Base-by-base conservation (phyloP, 1,284 basidiomycete genomes). In the Xerocomus nothofagi region DNA sequence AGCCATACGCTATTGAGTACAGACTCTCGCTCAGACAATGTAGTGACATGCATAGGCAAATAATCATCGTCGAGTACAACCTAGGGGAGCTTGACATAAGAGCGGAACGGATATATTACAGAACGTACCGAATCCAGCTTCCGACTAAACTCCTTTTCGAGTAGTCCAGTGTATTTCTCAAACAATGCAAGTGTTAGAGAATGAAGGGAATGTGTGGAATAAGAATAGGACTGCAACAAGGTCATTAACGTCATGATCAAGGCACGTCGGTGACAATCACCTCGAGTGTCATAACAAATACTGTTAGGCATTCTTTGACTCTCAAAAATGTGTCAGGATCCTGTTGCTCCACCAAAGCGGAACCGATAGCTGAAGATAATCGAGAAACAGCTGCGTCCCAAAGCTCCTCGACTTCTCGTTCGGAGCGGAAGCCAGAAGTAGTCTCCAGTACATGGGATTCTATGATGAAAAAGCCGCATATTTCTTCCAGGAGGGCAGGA, bases 401-500 rank as follows among this genome's bases (percentile, higher is more conserved):
- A 6, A 99, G 79, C 57, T 97, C 93, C 58, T 99, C 95, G 1
- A 99, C 88, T 57, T 99, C 94, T 30, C 84, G 78, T 60, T 90
- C 84, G 14, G 90, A 91, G 12, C 97, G 82, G 72, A 99, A 99
- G 31, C 76, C 78, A 12, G 81, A 83, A 6, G 93, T 93, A 0
- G 93, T 93, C 57, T 88, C 82, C 6, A 98, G 79, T 0, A 99
- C 95, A 63, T 98, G 89, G 6, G 84, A 86, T 70, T 99, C 97
- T 56, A 99, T 88, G 51, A 99, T 93, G 73, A 99, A 99, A 72
- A 98, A 99, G 0, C 97, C 97, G n/a, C 95, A 90, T 54, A 98
- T 92, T 70, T 98, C 92, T 69, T 98, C 88, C 33, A 91, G 87
- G 17, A 97, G 74, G 21, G 80, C 71, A 9, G 76, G 74, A 20